phyloP scores from a whole-genome alignment of 192 early-diverging fungal genomes.

The Backusella luteola region DNA sequence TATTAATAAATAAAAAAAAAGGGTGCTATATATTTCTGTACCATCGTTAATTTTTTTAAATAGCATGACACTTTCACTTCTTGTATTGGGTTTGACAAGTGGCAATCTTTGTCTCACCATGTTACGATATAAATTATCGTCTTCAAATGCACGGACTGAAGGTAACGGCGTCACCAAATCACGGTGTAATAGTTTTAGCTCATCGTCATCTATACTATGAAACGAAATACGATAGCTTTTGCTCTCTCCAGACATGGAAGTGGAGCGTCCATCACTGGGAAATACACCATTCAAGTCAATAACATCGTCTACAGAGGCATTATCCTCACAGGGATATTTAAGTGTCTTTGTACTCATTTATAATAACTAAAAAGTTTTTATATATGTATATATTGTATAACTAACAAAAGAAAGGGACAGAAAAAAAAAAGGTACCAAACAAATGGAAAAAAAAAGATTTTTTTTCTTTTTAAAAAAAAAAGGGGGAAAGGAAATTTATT shows the following conservation, averaged over 20 bases:
- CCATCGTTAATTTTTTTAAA: slow-evolving; percentile 22
- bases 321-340: neutral
- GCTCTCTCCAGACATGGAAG: neutral
- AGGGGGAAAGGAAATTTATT: neutral
- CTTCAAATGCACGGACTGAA: neutral
- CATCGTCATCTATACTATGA: slow-evolving; percentile 22
- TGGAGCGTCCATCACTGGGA: neutral
- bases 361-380: neutral
- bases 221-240: slow-evolving; percentile 16
- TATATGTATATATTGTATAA: neutral
- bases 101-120: neutral
- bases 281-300: neutral
- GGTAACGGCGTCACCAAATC: slow-evolving; percentile 15
- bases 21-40: neutral
- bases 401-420: neutral
- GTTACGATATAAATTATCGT: neutral
- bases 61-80: slow-evolving; percentile 25
- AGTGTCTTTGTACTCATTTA: neutral
- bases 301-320: neutral
- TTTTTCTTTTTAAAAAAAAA: neutral
- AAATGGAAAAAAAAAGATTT: neutral
- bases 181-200: slow-evolving; percentile 17
- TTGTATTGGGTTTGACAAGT: neutral
- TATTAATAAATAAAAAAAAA: neutral
- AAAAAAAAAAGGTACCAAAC: neutral